Conservation (phyloP, 495 filamentous ascomycete species). For the Penicillium longicatenatum region DNA sequence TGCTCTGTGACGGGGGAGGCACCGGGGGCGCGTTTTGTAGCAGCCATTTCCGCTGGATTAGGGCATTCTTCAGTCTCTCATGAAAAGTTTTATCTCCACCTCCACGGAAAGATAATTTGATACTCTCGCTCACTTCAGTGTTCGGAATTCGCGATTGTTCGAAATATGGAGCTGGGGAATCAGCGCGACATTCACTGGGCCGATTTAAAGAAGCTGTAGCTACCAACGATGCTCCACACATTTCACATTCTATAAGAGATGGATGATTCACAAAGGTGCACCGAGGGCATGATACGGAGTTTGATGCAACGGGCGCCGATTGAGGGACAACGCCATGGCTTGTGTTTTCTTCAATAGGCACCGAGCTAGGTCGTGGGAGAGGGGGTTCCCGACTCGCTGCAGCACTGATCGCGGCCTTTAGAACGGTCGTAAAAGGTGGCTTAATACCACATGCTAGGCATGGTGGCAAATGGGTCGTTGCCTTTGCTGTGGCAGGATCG, state of each 20-base stretch:
- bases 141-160: constrained; percentile 39
- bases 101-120: constrained; percentile 88
- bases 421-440: constrained; percentile 74
- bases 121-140: constrained; percentile 66
- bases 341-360: constrained; percentile 13
- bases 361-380: constrained; percentile 19
- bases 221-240: constrained; percentile 78
- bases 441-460: constrained; percentile 95
- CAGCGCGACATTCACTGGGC: constrained; percentile 43
- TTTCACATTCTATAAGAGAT: constrained; percentile 81
- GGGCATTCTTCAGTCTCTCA: constrained; percentile 80
- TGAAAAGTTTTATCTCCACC: constrained; percentile 91
- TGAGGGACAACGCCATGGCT: constrained; percentile 12
- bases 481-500: constrained; percentile 74
- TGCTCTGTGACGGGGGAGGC: constrained; percentile 58
- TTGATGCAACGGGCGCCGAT: constrained; percentile 2
- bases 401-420: constrained; percentile 80
- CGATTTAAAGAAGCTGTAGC: constrained; percentile 23
- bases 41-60: constrained; percentile 96
- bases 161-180: constrained; percentile 77
- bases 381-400: constrained; percentile 55
- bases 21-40: constrained; percentile 90
- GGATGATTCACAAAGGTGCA: constrained; percentile 96
- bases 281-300: constrained; percentile 65
- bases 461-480: constrained; percentile 75